Conservation (phyloP, 2,329 filamentous ascomycete species). For the Zymoseptoria crescenta region DNA sequence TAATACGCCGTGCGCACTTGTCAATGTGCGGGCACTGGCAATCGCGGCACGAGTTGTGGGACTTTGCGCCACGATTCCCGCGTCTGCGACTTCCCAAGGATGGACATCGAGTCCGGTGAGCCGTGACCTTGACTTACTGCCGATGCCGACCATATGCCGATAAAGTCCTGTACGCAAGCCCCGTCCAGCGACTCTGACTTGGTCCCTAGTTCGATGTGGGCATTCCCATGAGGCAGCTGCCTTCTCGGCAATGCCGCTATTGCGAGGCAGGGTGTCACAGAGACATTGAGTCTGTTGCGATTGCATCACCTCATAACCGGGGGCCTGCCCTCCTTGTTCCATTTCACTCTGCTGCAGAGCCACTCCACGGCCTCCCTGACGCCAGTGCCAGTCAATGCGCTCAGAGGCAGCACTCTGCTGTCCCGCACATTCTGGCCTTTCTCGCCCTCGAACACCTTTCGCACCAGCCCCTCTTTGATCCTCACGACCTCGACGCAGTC, state of each 20-base stretch:
- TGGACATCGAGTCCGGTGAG: too few species aligned
- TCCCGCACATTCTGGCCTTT: constrained; percentile 80
- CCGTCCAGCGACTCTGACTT: too few species aligned
- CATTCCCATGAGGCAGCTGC: too few species aligned
- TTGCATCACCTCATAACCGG: constrained; percentile 74
- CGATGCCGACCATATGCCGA: too few species aligned
- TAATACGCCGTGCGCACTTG: not conserved
- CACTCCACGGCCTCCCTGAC: constrained; percentile 96
- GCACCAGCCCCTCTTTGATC: constrained; percentile 93
- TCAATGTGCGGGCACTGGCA: too few species aligned
- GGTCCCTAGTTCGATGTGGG: too few species aligned
- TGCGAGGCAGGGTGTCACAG: not conserved
- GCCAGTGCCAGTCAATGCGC: constrained; percentile 74
- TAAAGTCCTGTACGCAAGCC: too few species aligned
- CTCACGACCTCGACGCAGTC: constrained; percentile 95
- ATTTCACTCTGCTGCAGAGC: constrained; percentile 83
- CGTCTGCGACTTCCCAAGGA: too few species aligned
- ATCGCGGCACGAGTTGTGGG: too few species aligned
- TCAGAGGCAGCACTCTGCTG: constrained; percentile 82
- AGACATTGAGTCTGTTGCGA: not conserved
- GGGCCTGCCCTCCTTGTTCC: constrained; percentile 90
- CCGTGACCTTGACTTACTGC: too few species aligned
- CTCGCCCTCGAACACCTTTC: constrained; percentile 91
- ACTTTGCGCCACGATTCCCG: too few species aligned
- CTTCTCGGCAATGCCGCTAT: not conserved